Conservation (phyloP, 225 moss, liverwort and hornwort genomes). For the Polytrichum commune region DNA sequence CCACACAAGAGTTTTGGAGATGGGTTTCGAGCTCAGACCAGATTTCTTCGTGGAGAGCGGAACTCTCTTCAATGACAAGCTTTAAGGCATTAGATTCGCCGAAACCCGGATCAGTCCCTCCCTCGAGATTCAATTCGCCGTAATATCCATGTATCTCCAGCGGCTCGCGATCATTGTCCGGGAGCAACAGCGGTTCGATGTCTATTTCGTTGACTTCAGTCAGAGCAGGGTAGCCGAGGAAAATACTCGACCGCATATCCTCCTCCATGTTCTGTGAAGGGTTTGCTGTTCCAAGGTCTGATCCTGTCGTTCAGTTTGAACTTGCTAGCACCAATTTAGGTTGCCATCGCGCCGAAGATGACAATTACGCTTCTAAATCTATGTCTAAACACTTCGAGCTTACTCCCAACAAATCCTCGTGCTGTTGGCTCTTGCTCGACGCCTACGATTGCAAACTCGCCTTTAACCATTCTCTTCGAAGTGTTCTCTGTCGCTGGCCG, state of each 20-base stretch:
- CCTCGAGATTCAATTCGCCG: neutral
- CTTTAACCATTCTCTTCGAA: too few relatives aligned
- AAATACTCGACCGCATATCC: neutral
- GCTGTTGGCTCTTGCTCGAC: too few relatives aligned
- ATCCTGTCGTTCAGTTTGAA: neutral
- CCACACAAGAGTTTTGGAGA: constrained; percentile 1
- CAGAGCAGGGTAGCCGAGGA: neutral
- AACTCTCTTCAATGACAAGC: neutral
- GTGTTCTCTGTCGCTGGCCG: too few relatives aligned
- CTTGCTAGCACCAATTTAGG: neutral
- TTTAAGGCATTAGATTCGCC: neutral
- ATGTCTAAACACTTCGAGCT: too few relatives aligned
- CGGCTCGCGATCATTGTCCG: neutral
- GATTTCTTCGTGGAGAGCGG: constrained; percentile 17
- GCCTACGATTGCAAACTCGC: too few relatives aligned
- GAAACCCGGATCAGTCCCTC: neutral
- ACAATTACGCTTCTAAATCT: neutral
- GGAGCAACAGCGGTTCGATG: neutral
- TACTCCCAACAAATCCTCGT: too few relatives aligned
- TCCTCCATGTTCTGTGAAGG: neutral
- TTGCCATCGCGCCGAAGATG: neutral
- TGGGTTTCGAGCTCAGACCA: constrained; percentile 33
- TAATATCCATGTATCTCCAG: neutral
- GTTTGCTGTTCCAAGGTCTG: neutral
- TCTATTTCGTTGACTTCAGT: neutral